phyloP scores from a whole-genome alignment of 441 rosid genomes.

The Pelargonium myrrhifolium region DNA sequence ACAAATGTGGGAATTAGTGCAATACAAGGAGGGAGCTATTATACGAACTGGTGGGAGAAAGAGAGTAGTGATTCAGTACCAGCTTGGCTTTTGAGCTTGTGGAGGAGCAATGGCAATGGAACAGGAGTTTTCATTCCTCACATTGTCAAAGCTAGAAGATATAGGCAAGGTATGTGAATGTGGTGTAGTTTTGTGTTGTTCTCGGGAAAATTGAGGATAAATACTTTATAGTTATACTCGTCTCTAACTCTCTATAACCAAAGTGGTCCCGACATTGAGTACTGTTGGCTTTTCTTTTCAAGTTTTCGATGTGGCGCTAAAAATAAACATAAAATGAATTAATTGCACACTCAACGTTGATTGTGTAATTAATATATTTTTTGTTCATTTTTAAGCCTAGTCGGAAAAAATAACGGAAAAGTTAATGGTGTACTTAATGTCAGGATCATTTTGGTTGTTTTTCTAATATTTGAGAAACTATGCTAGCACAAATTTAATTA shows the following conservation, averaged over 20 bases:
- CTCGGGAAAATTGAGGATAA: too few relatives aligned
- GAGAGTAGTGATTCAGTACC: constrained; percentile 22
- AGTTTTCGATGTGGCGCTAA: background rate
- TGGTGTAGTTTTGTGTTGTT: background rate
- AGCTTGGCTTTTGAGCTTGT: constrained; percentile 30
- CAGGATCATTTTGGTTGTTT: too few relatives aligned
- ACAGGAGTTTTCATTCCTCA: constrained; percentile 55
- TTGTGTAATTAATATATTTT: too few relatives aligned
- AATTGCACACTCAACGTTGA: too few relatives aligned
- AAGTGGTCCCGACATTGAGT: background rate
- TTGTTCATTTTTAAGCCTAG: too few relatives aligned
- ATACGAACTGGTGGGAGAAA: constrained; percentile 27
- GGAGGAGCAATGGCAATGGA: constrained; percentile 35
- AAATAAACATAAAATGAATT: too few relatives aligned
- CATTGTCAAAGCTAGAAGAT: constrained; percentile 23
- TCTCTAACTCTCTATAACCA: too few relatives aligned
- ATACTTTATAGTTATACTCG: too few relatives aligned
- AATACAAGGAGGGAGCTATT: constrained; percentile 21
- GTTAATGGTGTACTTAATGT: too few relatives aligned
- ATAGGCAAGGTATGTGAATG: constrained; percentile 14
- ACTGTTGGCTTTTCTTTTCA: background rate
- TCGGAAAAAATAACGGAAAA: too few relatives aligned
- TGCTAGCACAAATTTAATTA: too few relatives aligned
- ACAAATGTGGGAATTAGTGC: background rate
- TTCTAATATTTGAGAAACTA: too few relatives aligned